Conservation (phyloP, 2,329 filamentous ascomycete genomes). For the Ascochyta clinopodiicola region DNA sequence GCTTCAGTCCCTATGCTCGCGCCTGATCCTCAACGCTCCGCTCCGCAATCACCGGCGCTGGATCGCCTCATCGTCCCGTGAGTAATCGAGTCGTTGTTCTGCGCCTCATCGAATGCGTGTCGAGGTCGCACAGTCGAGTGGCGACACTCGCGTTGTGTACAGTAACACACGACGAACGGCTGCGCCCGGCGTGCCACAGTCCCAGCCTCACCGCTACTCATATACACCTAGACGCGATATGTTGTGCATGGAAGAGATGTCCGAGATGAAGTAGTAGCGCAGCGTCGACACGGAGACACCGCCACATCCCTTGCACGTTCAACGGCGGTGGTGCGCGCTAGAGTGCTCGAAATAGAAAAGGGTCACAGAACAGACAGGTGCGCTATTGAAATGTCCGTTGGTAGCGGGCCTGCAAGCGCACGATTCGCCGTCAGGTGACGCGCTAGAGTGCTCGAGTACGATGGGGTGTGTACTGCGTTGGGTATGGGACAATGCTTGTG, state of each 20-base stretch:
- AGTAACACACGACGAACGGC: background rate
- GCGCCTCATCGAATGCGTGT: background rate
- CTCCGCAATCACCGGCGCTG: constrained; percentile 3
- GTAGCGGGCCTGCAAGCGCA: constrained; percentile 4
- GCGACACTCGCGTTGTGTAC: constrained; percentile 5
- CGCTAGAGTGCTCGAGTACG: constrained; percentile 14
- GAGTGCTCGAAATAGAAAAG: constrained; percentile 9
- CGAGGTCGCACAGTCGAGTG: constrained; percentile 3
- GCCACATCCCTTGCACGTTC: constrained; percentile 16
- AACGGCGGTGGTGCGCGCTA: constrained; percentile 4
- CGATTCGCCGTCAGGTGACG: constrained; percentile 10
- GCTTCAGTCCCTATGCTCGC: constrained; percentile 3
- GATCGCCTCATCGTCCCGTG: constrained; percentile 3
- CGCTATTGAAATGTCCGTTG: constrained; percentile 16
- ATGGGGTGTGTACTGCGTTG: constrained; percentile 13
- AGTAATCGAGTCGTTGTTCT: background rate
- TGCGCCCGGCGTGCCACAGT: constrained; percentile 1
- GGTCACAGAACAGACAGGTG: constrained; percentile 3
- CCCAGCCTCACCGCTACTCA: constrained; percentile 4
- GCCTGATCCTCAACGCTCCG: constrained; percentile 12
- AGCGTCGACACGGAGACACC: constrained; percentile 5
- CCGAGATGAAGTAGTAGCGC: background rate
- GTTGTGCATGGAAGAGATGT: constrained; percentile 7
- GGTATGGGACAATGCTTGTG: constrained; percentile 8
- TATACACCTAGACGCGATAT: background rate